Conservation (phyloP, 805 yeast species). For the Phaffomyces thermotolerans region DNA sequence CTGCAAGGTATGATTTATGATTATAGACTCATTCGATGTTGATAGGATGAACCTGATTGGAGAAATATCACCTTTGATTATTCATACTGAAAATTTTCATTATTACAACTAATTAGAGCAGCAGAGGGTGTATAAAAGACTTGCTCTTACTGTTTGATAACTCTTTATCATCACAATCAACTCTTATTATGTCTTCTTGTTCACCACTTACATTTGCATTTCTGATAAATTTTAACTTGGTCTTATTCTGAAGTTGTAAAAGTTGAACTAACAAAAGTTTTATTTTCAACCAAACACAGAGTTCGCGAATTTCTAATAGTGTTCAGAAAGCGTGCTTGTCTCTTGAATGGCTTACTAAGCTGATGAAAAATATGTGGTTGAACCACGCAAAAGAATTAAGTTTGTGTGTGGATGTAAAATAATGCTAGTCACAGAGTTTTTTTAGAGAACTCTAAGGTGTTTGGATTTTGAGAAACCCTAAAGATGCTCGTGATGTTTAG, state of each 20-base stretch:
- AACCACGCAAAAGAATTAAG: background rate
- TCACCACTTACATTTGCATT: slow-evolving; percentile 40
- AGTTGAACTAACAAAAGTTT: slow-evolving; percentile 8
- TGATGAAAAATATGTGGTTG: background rate
- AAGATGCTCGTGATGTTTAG: too few species aligned
- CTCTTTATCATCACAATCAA: background rate
- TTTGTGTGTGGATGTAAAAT: too few species aligned
- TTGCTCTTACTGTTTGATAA: too few species aligned
- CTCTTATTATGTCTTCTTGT: slow-evolving; percentile 1
- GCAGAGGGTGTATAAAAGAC: too few species aligned
- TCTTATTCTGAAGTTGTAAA: background rate
- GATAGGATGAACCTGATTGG: too few species aligned
- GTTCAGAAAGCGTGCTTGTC: background rate
- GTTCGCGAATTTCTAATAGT: slow-evolving; percentile 2
- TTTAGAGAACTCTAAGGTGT: background rate
- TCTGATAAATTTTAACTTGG: slow-evolving; percentile 21
- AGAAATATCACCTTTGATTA: too few species aligned
- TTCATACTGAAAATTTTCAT: too few species aligned
- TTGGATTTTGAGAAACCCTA: background rate
- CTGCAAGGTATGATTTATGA: too few species aligned
- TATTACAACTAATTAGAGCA: too few species aligned
- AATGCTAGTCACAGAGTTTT: background rate
- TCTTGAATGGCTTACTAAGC: slow-evolving; percentile 1
- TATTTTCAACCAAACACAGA: slow-evolving; percentile 4
- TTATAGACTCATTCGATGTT: too few species aligned